A percentile compares a stretch with the other conserved stretches of the same genome.
Evolutionary conservation across 352 stramenopile genomes (phyloP).

Genomic region (Globisporangium yorkense): DNA sequence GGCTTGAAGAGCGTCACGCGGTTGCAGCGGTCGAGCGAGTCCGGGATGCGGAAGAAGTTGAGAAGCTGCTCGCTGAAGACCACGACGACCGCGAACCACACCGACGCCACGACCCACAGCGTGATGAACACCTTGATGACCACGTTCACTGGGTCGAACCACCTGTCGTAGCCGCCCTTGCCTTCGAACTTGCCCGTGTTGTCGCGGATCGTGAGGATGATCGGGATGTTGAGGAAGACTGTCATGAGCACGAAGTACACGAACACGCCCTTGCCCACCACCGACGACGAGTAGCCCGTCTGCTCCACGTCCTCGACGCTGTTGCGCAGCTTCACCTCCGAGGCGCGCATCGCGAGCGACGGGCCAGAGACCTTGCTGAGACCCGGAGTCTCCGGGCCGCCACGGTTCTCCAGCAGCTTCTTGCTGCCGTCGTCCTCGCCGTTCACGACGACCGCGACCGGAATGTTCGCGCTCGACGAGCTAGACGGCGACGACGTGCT

Average conservation of each 20-base stretch:
- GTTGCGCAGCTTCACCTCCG: conserved; percentile 37
- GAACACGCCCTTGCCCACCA: conserved; percentile 36
- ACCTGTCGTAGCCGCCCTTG: conserved; percentile 26
- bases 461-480: conserved; percentile 13
- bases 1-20: conserved; percentile 58
- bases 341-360: conserved; percentile 35
- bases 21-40: conserved; percentile 32
- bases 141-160: conserved; percentile 45
- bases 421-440: conserved; percentile 31
- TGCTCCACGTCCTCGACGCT: conserved; percentile 47
- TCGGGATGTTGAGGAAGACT: conserved; percentile 44
- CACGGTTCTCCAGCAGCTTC: conserved; percentile 53
- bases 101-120: conserved; percentile 41
- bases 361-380: conserved; percentile 22
- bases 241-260: conserved; percentile 56
- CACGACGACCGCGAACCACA: conserved; percentile 50
- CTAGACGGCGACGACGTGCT: conserved; percentile 9
- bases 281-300: conserved; percentile 39
- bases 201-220: conserved; percentile 49
- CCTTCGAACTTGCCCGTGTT: conserved; percentile 47
- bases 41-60: conserved; percentile 61
- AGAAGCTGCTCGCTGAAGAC: conserved; percentile 31
- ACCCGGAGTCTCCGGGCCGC: conserved; percentile 38
- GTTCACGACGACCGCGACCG: conserved; percentile 7
- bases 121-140: conserved; percentile 62